Evolutionary conservation across 2,329 filamentous ascomycete species (phyloP).

Genomic region (Talaromyces sp.): DNA sequence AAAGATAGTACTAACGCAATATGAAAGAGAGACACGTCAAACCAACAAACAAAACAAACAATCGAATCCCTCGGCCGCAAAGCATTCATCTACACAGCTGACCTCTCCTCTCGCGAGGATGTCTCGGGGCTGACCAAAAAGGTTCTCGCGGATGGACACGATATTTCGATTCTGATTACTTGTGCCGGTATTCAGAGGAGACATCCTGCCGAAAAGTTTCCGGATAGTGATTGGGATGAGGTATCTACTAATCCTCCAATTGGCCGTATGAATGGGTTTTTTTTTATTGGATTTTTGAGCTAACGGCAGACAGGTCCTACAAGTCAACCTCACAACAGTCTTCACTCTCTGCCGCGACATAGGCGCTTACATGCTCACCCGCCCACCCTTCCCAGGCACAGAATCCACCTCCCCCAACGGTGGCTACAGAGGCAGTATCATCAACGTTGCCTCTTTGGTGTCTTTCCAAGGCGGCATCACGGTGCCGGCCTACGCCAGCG

Average conservation of each 20-base stretch:
- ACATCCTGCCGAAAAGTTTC: conserved; percentile 72
- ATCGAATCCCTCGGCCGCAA: conserved; percentile 39
- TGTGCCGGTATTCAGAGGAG: conserved; percentile 82
- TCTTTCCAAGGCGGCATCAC: conserved; percentile 78
- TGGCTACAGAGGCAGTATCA: conserved; percentile 47
- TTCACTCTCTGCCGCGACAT: conserved; percentile 20
- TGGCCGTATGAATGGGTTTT: no score
- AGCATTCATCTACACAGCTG: conserved; percentile 43
- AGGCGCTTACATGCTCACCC: conserved; percentile 28
- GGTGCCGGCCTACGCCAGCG: conserved; percentile 77
- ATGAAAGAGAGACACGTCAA: conserved; percentile 52
- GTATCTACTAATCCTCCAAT: conserved; percentile 30
- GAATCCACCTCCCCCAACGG: conserved; percentile 22
- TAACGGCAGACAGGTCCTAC: conserved; percentile 59
- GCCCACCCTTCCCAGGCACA: conserved; percentile 15
- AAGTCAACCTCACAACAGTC: conserved; percentile 71
- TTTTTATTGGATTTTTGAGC: no score
- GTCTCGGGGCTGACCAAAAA: conserved; percentile 40
- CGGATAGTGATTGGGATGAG: conserved; percentile 71
- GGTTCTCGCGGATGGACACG: conserved; percentile 44
- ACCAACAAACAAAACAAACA: conserved; percentile 43
- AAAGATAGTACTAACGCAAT: not conserved
- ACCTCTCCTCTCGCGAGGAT: conserved; percentile 40
- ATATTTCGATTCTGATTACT: conserved; percentile 76
- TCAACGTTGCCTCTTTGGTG: conserved; percentile 75